Conservation (phyloP, 768 basidiomycete species). For the Lanmaoa rubissima region DNA sequence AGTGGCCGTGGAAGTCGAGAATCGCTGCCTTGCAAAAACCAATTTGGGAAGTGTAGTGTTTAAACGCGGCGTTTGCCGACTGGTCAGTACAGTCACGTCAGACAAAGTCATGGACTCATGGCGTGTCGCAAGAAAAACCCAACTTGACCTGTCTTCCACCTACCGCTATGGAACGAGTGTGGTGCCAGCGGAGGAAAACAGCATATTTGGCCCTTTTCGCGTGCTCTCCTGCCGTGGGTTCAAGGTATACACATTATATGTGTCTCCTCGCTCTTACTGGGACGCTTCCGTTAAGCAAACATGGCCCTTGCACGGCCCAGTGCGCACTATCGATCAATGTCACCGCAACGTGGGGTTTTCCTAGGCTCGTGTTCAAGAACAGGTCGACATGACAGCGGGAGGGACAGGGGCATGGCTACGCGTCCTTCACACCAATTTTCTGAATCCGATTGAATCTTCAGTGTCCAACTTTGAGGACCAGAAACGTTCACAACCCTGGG, state of each 20-base stretch:
- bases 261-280: neutral
- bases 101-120: no score
- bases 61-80: conserved; percentile 7
- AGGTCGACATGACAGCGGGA: neutral
- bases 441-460: neutral
- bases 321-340: neutral
- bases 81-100: no score
- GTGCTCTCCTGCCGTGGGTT: neutral
- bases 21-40: conserved; percentile 1
- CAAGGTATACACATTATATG: neutral
- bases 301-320: neutral
- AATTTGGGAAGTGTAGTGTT: conserved; percentile 2
- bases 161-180: neutral
- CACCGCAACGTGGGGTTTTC: neutral
- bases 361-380: neutral
- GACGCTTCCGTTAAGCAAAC: neutral
- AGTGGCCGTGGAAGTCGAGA: neutral
- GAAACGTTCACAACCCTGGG: neutral
- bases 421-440: neutral
- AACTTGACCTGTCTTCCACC: no score
- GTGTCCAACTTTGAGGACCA: neutral
- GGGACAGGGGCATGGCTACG: neutral
- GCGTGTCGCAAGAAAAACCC: neutral
- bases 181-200: neutral
- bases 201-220: neutral